Percentiles rank a stretch among this genome's conserved stretches.
Conservation (phyloP, 805 yeast genomes). For the Kodamaea fukazawae region DNA sequence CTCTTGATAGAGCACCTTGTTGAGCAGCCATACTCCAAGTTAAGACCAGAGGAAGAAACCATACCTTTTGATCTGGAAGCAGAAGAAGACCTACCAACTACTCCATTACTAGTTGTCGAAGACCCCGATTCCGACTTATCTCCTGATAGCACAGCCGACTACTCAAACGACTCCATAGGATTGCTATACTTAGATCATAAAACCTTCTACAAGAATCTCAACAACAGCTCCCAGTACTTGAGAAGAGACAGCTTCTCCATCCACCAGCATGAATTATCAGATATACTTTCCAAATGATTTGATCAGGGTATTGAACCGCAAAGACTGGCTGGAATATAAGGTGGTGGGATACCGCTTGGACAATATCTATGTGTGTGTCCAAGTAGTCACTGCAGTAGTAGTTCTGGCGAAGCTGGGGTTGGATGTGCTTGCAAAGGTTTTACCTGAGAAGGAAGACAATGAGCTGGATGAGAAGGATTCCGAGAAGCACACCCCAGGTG, state of each 20-base stretch:
- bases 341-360: slow-evolving; percentile 26
- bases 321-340: slow-evolving; percentile 1
- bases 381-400: not conserved
- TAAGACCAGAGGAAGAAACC: slow-evolving; percentile 5
- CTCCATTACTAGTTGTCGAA: not conserved
- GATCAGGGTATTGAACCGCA: slow-evolving; percentile 12
- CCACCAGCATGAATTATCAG: slow-evolving; percentile 21
- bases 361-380: slow-evolving; percentile 15
- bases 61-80: not conserved
- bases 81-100: not conserved
- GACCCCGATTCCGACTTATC: not conserved
- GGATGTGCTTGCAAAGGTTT: too few relatives aligned
- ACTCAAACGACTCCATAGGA: slow-evolving; percentile 2
- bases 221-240: slow-evolving; percentile 42
- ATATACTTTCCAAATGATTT: slow-evolving; percentile 38
- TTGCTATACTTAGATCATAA: slow-evolving; percentile 11
- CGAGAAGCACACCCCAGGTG: too few relatives aligned
- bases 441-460: too few relatives aligned
- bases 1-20: slow-evolving; percentile 4
- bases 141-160: slow-evolving; percentile 1
- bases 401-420: too few relatives aligned
- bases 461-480: too few relatives aligned
- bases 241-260: slow-evolving; percentile 39
- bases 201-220: slow-evolving; percentile 28
- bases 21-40: slow-evolving; percentile 4